Percentiles rank a stretch among this genome's conserved stretches.
These are phyloP conservation scores for Dendrobium officinale DNA, from an alignment of 106 monocot species.

Conservation along the genomic window DNA sequence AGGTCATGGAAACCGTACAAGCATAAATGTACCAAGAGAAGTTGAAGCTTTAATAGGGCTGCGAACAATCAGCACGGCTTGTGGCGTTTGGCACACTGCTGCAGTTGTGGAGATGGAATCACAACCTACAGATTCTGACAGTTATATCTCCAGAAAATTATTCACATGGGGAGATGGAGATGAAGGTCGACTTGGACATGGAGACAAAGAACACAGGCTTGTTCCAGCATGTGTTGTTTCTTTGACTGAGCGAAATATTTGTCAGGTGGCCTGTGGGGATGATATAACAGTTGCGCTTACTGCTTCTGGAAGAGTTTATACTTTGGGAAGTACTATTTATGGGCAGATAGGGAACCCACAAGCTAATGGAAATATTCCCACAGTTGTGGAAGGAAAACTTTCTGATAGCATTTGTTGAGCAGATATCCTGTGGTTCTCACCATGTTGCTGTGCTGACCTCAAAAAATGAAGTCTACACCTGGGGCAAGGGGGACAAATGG, in stretches of 20 bases:
- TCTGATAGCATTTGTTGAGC: slow-evolving; percentile 20
- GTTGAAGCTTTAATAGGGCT: slow-evolving; percentile 37
- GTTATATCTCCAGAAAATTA: slow-evolving; percentile 14
- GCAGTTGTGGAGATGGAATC: slow-evolving; percentile 34
- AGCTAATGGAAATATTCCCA: slow-evolving; percentile 35
- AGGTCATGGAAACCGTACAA: slow-evolving; percentile 35
- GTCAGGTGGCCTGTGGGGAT: slow-evolving; percentile 44
- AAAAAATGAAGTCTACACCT: slow-evolving; percentile 42
- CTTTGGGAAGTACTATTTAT: slow-evolving; percentile 37
- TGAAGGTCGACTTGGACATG: slow-evolving; percentile 47
- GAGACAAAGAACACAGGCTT: slow-evolving; percentile 23
- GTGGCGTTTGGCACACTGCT: slow-evolving; percentile 55
- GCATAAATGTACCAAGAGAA: slow-evolving; percentile 34
- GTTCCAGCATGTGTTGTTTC: slow-evolving; percentile 32
- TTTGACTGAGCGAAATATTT: slow-evolving; percentile 30
- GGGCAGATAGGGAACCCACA: slow-evolving; percentile 37
- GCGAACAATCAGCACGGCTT: slow-evolving; percentile 30
- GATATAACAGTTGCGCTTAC: slow-evolving; percentile 34
- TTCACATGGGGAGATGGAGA: slow-evolving; percentile 60
- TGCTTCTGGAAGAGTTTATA: slow-evolving; percentile 32
- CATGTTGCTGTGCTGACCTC: slow-evolving; percentile 48
- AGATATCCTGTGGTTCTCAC: slow-evolving; percentile 38
- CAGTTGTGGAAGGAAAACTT: slow-evolving; percentile 24
- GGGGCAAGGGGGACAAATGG: slow-evolving; percentile 45
- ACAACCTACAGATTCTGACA: slow-evolving; percentile 17